phyloP scores from a whole-genome alignment of 352 stramenopile genomes.

The Pythium rishiriense region DNA sequence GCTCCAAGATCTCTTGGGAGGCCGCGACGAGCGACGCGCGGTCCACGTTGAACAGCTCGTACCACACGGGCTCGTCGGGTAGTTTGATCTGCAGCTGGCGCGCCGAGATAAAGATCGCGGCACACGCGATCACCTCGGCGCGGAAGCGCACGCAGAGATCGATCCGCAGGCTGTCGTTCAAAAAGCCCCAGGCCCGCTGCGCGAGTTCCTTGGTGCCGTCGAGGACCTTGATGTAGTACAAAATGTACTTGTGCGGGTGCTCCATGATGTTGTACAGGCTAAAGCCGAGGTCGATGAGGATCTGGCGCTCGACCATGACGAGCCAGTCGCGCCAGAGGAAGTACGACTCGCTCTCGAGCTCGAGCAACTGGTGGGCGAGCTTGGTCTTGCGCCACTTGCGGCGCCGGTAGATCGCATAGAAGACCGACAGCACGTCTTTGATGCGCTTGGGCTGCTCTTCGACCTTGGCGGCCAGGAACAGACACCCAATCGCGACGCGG shows the following conservation, averaged over 20 bases:
- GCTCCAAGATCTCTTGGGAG: conserved; percentile 52
- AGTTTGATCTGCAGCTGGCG: conserved; percentile 57
- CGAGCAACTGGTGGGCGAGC: conserved; percentile 64
- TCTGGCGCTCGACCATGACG: conserved; percentile 84
- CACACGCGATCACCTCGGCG: conserved; percentile 86
- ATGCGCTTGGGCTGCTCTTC: conserved; percentile 86
- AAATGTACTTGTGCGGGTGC: conserved; percentile 93
- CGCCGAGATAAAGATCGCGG: conserved; percentile 87
- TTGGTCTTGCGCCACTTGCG: conserved; percentile 58
- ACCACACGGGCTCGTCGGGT: conserved; percentile 62
- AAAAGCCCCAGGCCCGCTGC: conserved; percentile 87
- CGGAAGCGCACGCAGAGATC: conserved; percentile 85
- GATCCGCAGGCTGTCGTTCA: conserved; percentile 89
- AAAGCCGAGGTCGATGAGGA: conserved; percentile 93
- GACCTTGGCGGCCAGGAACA: conserved; percentile 90
- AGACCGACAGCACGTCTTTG: conserved; percentile 84
- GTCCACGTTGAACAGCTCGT: conserved; percentile 67
- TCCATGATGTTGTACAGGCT: conserved; percentile 91
- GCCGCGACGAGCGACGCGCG: conserved; percentile 47
- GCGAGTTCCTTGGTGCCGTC: conserved; percentile 68
- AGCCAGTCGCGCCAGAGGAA: conserved; percentile 82
- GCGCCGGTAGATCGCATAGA: conserved; percentile 83
- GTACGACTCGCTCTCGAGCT: conserved; percentile 61
- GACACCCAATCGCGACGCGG: conserved; percentile 82
- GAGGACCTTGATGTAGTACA: conserved; percentile 92